These are phyloP conservation scores for Verticillium nonalfalfae DNA, from an alignment of 2,329 filamentous ascomycete species.

Conservation along the genomic window DNA sequence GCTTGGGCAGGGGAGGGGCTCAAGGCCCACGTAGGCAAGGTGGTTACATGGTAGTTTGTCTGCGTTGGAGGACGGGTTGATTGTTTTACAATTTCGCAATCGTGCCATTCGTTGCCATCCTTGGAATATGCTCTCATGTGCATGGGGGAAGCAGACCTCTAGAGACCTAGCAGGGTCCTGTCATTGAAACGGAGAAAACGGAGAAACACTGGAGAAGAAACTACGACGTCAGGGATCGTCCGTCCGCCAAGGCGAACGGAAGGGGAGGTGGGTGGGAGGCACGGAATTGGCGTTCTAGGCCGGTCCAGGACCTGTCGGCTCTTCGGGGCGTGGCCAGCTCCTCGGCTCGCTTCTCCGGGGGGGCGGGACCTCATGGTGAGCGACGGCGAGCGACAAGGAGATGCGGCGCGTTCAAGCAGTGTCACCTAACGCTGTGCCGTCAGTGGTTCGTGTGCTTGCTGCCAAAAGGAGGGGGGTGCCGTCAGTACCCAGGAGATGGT, in stretches of 20 bases:
- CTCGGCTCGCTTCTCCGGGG: slow-evolving; percentile 1
- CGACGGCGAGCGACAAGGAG: not conserved
- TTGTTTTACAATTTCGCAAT: not conserved
- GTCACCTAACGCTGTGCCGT: not conserved
- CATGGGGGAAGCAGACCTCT: not conserved
- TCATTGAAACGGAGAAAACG: not conserved
- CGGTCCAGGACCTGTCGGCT: slow-evolving; percentile 2
- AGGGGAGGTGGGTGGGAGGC: not conserved
- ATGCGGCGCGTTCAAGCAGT: not conserved
- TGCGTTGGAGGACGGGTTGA: not conserved
- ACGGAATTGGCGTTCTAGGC: not conserved
- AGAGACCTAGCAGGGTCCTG: not conserved
- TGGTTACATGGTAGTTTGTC: no score
- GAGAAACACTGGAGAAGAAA: not conserved
- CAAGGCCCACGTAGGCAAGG: not conserved
- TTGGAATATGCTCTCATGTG: not conserved
- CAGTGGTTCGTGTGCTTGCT: not conserved
- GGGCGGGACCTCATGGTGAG: not conserved
- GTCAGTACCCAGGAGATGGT: no score
- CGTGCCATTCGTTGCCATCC: not conserved
- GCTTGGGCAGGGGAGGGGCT: no score
- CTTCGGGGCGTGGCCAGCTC: not conserved
- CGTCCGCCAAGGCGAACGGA: not conserved
- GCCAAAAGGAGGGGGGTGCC: no score
- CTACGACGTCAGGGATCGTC: not conserved